Evolutionary conservation across 2,329 filamentous ascomycete genomes (phyloP), one percentile per base, ranked within the genome.

Genomic region (Diaporthe sp.): DNA sequence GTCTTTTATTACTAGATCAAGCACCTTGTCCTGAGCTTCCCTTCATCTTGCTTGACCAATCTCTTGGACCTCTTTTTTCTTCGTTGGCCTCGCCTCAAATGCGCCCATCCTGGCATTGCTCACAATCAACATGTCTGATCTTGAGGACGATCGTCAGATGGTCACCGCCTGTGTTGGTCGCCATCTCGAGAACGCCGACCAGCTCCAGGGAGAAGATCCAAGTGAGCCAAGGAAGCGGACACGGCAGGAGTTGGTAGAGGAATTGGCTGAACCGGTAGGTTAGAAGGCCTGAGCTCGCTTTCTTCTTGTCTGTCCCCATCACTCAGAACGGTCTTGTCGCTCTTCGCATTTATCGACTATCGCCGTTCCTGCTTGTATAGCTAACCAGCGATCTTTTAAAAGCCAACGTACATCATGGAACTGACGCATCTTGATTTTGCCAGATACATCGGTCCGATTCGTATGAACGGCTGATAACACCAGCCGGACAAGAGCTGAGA

Each of bases 191-290:
- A 0, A 67, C 35, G 55, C 64, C 35, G 52, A 47, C 19, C 15
- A 1, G 0, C 30, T 35, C 8, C 61, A 74, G 54, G 74, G 74
- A 19, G 40, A 52, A 35, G 68, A 60, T 13, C 74, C 72, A 19
- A 91, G 91, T 15, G 87, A 86, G 78, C 93, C 92, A 0, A 93
- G 91, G 61, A 92, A 88, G 15, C 86, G 83, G 76, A 90, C 88
- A 22, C 88, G 94, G 94, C 82, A 42, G 33, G 22, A 72, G 2
- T 52, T 77, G 4, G 40, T 72, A 45, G 4, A 45, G 19, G 52
- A 70, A 17, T 69, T 68, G 25, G 67, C 54, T 57, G 4, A 19
- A 12, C 15, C 12, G 54, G 61, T 50, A 50, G 54, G 72, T 50
- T 19, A 25, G 19, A 47, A 47, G 0, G 7, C 10, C 57, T 69